These are phyloP conservation scores for Candolleomyces eurysporus DNA, from an alignment of 768 basidiomycete genomes.

Conservation along the genomic window DNA sequence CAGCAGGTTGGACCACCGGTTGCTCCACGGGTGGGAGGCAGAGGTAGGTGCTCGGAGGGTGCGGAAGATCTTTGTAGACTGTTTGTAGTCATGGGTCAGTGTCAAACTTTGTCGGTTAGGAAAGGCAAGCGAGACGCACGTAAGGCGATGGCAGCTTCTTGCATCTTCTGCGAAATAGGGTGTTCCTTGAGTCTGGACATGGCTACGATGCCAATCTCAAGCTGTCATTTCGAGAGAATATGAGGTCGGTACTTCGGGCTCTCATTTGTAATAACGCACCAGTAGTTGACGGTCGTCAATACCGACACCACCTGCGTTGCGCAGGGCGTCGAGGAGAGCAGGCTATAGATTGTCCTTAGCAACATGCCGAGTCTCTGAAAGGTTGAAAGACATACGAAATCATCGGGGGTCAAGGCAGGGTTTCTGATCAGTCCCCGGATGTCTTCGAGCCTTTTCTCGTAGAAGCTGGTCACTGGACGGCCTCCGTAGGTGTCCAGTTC, in stretches of 20 bases:
- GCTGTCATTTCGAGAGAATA: conserved; percentile 54
- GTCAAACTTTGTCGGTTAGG: not conserved
- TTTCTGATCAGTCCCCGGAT: conserved; percentile 27
- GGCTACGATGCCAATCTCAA: conserved; percentile 31
- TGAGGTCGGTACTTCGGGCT: not conserved
- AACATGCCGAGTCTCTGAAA: not conserved
- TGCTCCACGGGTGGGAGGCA: not conserved
- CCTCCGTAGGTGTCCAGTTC: conserved; percentile 35
- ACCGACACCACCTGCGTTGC: conserved; percentile 35
- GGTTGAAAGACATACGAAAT: conserved; percentile 25
- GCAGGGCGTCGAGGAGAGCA: conserved; percentile 47
- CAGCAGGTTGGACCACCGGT: not conserved
- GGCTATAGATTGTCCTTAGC: conserved; percentile 29
- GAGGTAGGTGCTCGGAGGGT: conserved; percentile 62
- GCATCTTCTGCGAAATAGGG: conserved; percentile 34
- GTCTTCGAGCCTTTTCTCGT: conserved; percentile 25
- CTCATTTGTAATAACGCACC: conserved; percentile 32
- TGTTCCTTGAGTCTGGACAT: conserved; percentile 53
- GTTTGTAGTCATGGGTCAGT: conserved; percentile 10
- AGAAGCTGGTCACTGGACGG: conserved; percentile 15
- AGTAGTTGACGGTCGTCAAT: conserved; percentile 62
- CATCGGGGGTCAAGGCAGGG: conserved; percentile 22
- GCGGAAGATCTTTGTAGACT: conserved; percentile 82
- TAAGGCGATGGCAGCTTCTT: conserved; percentile 50
- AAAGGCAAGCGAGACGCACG: conserved; percentile 38